These are phyloP conservation scores for Phalaenopsis equestris DNA, from an alignment of 106 monocot genomes.

Conservation along the genomic window DNA sequence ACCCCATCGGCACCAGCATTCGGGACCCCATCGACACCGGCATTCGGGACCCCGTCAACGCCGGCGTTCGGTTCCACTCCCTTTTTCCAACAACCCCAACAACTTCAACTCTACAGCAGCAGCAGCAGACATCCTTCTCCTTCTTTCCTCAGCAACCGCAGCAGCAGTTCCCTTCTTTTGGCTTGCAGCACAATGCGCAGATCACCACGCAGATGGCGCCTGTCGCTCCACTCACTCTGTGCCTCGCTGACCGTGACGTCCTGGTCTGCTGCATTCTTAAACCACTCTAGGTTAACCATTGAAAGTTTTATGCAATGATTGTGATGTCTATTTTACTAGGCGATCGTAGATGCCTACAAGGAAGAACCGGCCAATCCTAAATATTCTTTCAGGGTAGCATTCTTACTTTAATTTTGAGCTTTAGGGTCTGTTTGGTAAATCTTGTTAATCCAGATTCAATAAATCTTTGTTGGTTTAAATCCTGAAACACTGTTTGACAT, in stretches of 20 bases:
- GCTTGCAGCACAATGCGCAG: slow-evolving; percentile 24
- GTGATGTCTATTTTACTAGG: slow-evolving; percentile 29
- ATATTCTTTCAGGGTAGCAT: slow-evolving; percentile 70
- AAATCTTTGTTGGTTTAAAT: too few relatives aligned
- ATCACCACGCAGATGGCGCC: slow-evolving; percentile 95
- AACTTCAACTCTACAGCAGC: slow-evolving; percentile 29
- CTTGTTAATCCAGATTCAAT: too few relatives aligned
- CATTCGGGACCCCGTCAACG: slow-evolving; percentile 20
- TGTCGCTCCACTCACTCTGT: slow-evolving; percentile 58
- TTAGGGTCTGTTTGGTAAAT: background rate
- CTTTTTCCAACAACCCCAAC: slow-evolving; percentile 26
- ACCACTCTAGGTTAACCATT: slow-evolving; percentile 3
- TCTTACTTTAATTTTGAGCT: slow-evolving; percentile 8
- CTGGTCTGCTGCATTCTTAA: slow-evolving; percentile 26
- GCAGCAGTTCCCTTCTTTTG: slow-evolving; percentile 19
- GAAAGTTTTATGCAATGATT: slow-evolving; percentile 2
- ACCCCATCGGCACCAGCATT: slow-evolving; percentile 15
- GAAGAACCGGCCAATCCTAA: slow-evolving; percentile 83
- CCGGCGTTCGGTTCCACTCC: slow-evolving; percentile 23
- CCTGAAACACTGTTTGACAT: too few relatives aligned
- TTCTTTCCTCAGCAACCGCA: slow-evolving; percentile 39
- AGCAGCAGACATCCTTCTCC: slow-evolving; percentile 12
- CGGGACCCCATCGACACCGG: slow-evolving; percentile 7
- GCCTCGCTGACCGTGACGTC: slow-evolving; percentile 76
- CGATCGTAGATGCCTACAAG: slow-evolving; percentile 81